These are phyloP conservation scores for Glonium stellatum DNA, from an alignment of 495 filamentous ascomycete species.

Conservation along the genomic window DNA sequence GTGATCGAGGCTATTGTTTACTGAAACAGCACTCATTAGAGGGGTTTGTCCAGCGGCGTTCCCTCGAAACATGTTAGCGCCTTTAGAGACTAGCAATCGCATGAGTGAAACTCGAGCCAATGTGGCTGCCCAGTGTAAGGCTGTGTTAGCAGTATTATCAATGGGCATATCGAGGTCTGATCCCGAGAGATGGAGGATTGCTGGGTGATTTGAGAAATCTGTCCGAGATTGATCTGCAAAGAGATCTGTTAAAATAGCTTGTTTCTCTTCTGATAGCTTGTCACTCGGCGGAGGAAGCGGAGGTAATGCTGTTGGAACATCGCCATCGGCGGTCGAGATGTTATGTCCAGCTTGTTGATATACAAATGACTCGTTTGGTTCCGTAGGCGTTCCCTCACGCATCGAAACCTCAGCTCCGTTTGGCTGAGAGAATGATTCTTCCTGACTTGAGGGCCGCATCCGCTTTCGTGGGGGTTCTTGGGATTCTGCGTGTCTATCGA, in stretches of 20 bases:
- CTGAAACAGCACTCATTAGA: constrained; percentile 77
- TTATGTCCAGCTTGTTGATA: constrained; percentile 56
- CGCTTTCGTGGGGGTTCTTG: constrained; percentile 84
- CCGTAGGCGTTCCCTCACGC: constrained; percentile 66
- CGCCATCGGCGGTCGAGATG: constrained; percentile 47
- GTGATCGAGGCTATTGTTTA: constrained; percentile 85
- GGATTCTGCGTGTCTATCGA: constrained; percentile 37
- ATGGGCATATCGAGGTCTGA: constrained; percentile 85
- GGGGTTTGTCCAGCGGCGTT: constrained; percentile 87
- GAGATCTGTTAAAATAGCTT: constrained; percentile 73
- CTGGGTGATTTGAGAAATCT: constrained; percentile 59
- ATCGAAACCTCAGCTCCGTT: constrained; percentile 43
- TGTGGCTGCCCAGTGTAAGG: constrained; percentile 95
- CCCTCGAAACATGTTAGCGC: constrained; percentile 77
- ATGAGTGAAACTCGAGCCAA: constrained; percentile 77
- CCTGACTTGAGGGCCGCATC: constrained; percentile 46
- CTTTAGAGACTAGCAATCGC: constrained; percentile 68
- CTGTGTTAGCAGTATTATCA: constrained; percentile 77
- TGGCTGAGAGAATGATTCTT: constrained; percentile 33
- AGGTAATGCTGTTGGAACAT: constrained; percentile 50
- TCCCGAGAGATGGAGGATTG: constrained; percentile 62
- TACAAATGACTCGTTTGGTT: constrained; percentile 78
- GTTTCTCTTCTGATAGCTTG: constrained; percentile 63
- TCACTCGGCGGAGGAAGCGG: constrained; percentile 63
- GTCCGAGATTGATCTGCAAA: constrained; percentile 66